A percentile compares a stretch with the other conserved stretches of the same genome.
Evolutionary conservation across 2,329 filamentous ascomycete genomes (phyloP).

Genomic region (Xylaria hypoxylon): DNA sequence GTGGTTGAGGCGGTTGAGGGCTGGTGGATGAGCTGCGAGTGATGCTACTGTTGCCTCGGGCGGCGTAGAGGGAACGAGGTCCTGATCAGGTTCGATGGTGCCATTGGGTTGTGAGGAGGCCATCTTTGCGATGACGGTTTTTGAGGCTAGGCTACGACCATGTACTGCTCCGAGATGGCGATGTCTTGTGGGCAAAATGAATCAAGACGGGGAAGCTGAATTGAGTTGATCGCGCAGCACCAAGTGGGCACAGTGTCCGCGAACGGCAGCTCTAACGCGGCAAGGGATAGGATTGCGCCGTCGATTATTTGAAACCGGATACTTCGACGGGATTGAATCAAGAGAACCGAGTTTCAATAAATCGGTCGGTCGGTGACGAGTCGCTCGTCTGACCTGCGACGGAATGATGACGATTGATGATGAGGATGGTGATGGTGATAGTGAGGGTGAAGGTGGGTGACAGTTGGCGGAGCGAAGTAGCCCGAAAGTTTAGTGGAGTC

Average conservation of each 20-base stretch:
- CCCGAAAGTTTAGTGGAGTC: constrained; percentile 9
- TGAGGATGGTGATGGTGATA: background rate
- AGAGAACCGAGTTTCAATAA: constrained; percentile 1
- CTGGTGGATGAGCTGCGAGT: constrained; percentile 21
- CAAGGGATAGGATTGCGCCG: background rate
- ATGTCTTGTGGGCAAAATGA: background rate
- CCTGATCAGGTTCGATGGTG: constrained; percentile 37
- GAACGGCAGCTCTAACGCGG: constrained; percentile 21
- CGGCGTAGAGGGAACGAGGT: constrained; percentile 47
- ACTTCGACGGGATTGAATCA: background rate
- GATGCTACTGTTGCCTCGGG: constrained; percentile 35
- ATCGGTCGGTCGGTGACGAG: background rate
- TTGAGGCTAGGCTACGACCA: background rate
- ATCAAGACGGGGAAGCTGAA: background rate
- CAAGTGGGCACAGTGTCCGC: constrained; percentile 29
- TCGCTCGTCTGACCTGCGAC: constrained; percentile 1
- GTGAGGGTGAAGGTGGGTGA: background rate
- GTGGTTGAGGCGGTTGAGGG: constrained; percentile 36
- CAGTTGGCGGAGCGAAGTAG: constrained; percentile 24
- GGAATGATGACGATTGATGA: background rate
- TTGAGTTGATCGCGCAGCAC: constrained; percentile 8
- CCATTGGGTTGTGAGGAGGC: constrained; percentile 51
- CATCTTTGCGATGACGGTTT: constrained; percentile 50
- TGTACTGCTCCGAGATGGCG: background rate
- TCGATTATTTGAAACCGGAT: background rate